These are phyloP conservation scores for Scutellaria baicalensis DNA, from an alignment of 257 asterid genomes.

Conservation along the genomic window DNA sequence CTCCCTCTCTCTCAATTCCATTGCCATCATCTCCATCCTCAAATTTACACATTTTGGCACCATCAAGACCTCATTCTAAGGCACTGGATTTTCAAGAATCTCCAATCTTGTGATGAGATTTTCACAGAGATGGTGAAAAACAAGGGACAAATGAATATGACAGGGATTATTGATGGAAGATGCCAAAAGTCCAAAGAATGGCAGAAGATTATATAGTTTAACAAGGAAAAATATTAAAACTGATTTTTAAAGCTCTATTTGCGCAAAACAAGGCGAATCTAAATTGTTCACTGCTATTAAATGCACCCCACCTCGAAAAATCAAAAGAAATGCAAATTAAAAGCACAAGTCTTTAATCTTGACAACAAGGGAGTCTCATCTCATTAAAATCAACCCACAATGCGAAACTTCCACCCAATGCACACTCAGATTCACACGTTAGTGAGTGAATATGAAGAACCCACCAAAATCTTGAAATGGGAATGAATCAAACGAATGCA, in stretches of 20 bases:
- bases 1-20: background rate
- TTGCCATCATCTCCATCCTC: slow-evolving; percentile 1
- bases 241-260: slow-evolving; percentile 4
- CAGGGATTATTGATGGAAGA: background rate
- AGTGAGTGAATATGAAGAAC: background rate
- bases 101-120: background rate
- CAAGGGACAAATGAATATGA: background rate
- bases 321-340: slow-evolving; percentile 7
- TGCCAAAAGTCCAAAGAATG: background rate
- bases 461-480: slow-evolving; percentile 9
- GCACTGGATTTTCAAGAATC: slow-evolving; percentile 1
- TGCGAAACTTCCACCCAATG: slow-evolving; percentile 18
- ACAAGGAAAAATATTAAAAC: background rate
- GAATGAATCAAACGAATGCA: background rate
- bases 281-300: slow-evolving; percentile 20
- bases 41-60: slow-evolving; percentile 22
- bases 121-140: background rate
- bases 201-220: background rate
- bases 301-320: slow-evolving; percentile 28
- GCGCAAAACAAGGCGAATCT: slow-evolving; percentile 47
- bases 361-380: background rate
- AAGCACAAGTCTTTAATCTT: background rate
- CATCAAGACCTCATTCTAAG: slow-evolving; percentile 8
- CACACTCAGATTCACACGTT: background rate
- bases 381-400: slow-evolving; percentile 14